Percentiles rank a stretch among this genome's conserved stretches.
phyloP scores from a whole-genome alignment of 495 filamentous ascomycete genomes.

The Penicillium herquei region DNA sequence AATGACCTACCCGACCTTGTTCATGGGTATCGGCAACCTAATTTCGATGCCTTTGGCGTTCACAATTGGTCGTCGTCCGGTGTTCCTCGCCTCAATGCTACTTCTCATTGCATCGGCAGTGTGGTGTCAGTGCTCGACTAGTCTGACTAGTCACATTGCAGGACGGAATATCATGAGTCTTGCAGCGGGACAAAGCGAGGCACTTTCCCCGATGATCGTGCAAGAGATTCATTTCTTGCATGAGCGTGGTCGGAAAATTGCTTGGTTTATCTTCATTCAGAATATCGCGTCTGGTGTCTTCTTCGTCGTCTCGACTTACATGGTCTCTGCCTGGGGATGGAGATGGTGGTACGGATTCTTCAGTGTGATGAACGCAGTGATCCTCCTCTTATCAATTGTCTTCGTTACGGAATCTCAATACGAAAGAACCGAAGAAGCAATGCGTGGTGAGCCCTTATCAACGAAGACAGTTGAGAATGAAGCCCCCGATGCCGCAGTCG shows the following conservation, averaged over 20 bases:
- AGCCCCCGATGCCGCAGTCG: not conserved
- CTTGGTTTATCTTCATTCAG: slow-evolving; percentile 23
- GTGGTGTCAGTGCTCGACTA: slow-evolving; percentile 23
- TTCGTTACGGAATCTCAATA: slow-evolving; percentile 18
- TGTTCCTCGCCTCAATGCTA: slow-evolving; percentile 24
- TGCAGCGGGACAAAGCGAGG: slow-evolving; percentile 28
- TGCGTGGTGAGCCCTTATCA: slow-evolving; percentile 3
- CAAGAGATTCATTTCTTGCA: slow-evolving; percentile 24
- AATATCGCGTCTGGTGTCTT: slow-evolving; percentile 15
- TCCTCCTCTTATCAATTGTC: slow-evolving; percentile 8
- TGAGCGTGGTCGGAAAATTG: slow-evolving; percentile 18
- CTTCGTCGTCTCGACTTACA: slow-evolving; percentile 18
- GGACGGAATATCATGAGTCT: slow-evolving; percentile 27
- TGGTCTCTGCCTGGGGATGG: slow-evolving; percentile 19
- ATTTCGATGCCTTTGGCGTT: slow-evolving; percentile 26
- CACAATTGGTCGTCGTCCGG: slow-evolving; percentile 20
- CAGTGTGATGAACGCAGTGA: slow-evolving; percentile 14
- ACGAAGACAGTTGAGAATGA: slow-evolving; percentile 1
- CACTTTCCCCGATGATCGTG: slow-evolving; percentile 23
- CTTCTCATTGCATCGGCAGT: slow-evolving; percentile 18
- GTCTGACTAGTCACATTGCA: slow-evolving; percentile 23
- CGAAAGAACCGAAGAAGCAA: slow-evolving; percentile 7
- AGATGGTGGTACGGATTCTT: slow-evolving; percentile 27
- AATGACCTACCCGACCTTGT: slow-evolving; percentile 26
- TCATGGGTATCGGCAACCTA: slow-evolving; percentile 30